phyloP scores from a whole-genome alignment of 176 grass and related monocot genomes.

The Areca catechu region DNA sequence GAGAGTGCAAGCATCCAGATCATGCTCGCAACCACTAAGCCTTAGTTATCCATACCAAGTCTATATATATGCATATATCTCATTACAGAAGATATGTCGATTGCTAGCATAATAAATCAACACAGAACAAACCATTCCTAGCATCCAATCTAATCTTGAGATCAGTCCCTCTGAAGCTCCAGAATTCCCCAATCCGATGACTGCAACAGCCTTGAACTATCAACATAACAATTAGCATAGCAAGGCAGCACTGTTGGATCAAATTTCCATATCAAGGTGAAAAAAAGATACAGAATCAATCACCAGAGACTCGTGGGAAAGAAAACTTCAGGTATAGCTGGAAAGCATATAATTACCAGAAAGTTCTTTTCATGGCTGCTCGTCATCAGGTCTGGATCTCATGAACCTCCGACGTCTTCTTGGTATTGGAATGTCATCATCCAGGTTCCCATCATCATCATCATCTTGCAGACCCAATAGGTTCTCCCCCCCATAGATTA shows the following conservation, averaged over 20 bases:
- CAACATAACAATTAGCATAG: conserved; percentile 7
- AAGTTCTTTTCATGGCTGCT: conserved; percentile 19
- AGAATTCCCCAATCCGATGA: conserved; percentile 1
- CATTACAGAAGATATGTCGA: not conserved
- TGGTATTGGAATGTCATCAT: conserved; percentile 47
- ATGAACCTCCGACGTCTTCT: conserved; percentile 48
- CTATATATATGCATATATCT: too few species aligned
- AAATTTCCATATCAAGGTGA: not conserved
- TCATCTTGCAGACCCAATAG: conserved; percentile 59
- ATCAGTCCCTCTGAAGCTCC: not conserved
- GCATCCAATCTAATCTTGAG: conserved; percentile 2
- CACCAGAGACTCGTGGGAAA: not conserved
- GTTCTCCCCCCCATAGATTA: conserved; percentile 76
- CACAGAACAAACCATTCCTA: not conserved
- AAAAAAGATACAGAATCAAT: not conserved
- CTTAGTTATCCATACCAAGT: not conserved
- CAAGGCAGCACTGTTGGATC: not conserved
- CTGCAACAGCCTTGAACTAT: conserved; percentile 10
- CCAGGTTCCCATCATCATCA: conserved; percentile 24
- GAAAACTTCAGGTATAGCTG: not conserved
- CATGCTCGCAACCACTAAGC: not conserved
- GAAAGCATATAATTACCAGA: conserved; percentile 21
- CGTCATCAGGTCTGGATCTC: conserved; percentile 39
- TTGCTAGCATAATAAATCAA: not conserved
- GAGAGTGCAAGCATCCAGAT: not conserved